A percentile compares a stretch with the other conserved stretches of the same genome.
Evolutionary conservation across 257 asterid species (phyloP).

Genomic region (Apocynum venetum): DNA sequence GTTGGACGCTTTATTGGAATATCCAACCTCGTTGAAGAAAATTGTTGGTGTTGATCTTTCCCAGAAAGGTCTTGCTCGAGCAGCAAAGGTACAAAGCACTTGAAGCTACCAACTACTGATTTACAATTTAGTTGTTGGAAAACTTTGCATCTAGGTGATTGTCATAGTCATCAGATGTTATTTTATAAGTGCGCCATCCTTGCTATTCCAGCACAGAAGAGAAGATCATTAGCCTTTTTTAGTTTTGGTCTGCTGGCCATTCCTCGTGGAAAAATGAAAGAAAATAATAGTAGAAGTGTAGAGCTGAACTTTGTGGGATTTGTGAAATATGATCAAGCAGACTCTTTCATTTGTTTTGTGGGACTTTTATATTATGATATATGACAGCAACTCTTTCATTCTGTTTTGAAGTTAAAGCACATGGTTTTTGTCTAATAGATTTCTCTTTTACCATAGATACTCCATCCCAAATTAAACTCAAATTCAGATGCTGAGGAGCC

Average conservation of each 20-base stretch:
- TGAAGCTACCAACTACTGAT: not conserved
- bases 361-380: too few species aligned
- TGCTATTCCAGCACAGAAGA: not conserved
- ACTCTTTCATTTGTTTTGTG: not conserved
- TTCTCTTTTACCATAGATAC: conserved; percentile 45
- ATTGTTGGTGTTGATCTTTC: conserved; percentile 89
- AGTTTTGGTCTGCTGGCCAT: not conserved
- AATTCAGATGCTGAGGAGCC: conserved; percentile 37
- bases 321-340: not conserved
- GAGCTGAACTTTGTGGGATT: not conserved
- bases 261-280: not conserved
- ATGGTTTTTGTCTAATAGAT: not conserved
- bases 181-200: not conserved
- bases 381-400: not conserved
- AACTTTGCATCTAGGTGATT: not conserved
- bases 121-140: not conserved
- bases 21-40: conserved; percentile 73
- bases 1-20: conserved; percentile 71
- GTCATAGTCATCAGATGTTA: not conserved
- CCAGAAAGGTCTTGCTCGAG: conserved; percentile 63
- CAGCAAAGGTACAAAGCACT: conserved; percentile 71
- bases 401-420: not conserved
- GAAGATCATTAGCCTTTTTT: not conserved
- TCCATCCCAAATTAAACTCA: conserved; percentile 62
- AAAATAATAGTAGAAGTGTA: not conserved